These are phyloP conservation scores for Trichoderma sp. DNA, from an alignment of 2,329 filamentous ascomycete species.

Conservation along the genomic window DNA sequence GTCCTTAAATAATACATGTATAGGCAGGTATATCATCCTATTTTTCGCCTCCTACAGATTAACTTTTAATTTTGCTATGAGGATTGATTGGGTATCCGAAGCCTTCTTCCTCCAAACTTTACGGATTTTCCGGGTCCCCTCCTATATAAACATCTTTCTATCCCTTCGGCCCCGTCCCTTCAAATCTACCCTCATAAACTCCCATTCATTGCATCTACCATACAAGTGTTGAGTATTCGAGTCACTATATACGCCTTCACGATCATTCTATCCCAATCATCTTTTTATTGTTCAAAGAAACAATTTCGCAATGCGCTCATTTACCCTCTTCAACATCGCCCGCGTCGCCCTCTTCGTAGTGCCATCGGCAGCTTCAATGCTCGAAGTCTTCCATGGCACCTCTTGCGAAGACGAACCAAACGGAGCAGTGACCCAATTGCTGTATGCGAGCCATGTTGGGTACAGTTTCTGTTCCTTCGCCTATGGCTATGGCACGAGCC, in stretches of 20 bases:
- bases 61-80: too few species aligned
- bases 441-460: background rate
- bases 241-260: too few species aligned
- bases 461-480: background rate
- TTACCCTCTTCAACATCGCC: background rate
- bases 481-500: background rate
- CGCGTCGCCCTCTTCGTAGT: background rate
- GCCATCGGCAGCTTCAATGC: background rate
- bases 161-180: background rate
- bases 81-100: too few species aligned
- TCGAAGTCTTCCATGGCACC: background rate
- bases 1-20: too few species aligned
- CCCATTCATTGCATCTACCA: too few species aligned
- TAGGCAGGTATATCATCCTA: too few species aligned
- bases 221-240: too few species aligned
- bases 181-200: background rate
- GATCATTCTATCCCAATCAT: too few species aligned
- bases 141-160: background rate
- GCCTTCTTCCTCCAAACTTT: background rate
- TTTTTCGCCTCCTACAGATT: too few species aligned
- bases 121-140: background rate
- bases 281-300: too few species aligned
- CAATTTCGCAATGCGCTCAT: accelerated
- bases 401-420: background rate
- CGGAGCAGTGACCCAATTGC: background rate